Conservation (phyloP, 805 yeast species). For the Ogataea pignaliae region DNA sequence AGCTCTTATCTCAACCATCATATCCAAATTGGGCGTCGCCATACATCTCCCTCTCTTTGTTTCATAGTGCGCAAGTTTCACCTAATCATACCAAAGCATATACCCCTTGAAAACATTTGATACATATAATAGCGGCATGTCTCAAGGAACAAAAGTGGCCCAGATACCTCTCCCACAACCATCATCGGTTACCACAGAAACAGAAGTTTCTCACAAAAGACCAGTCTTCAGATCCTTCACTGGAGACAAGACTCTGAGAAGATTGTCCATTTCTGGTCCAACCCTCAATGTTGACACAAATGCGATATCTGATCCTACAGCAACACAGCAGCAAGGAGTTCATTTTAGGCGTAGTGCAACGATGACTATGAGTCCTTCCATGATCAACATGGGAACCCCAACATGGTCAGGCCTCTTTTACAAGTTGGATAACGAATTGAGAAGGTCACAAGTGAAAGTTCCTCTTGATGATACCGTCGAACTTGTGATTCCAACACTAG, state of each 20-base stretch:
- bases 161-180: too few species aligned
- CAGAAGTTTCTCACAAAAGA: constrained; percentile 2
- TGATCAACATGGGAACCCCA: constrained; percentile 5
- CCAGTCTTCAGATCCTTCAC: constrained; percentile 19
- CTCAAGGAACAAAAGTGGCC: too few species aligned
- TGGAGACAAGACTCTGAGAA: constrained; percentile 9
- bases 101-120: too few species aligned
- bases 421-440: constrained; percentile 22
- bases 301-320: background rate
- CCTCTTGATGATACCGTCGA: constrained; percentile 7
- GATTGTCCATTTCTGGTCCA: constrained; percentile 13
- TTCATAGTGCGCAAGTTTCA: too few species aligned
- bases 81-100: too few species aligned
- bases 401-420: constrained; percentile 6
- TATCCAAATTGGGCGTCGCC: too few species aligned
- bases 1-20: too few species aligned
- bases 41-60: too few species aligned
- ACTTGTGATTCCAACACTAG: constrained; percentile 26
- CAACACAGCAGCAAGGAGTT: constrained; percentile 1
- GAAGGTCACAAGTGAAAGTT: constrained; percentile 11
- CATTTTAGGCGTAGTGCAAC: constrained; percentile 5
- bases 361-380: constrained; percentile 4
- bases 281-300: background rate
- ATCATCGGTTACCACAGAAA: too few species aligned
- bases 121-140: too few species aligned